phyloP scores from a whole-genome alignment of 306 rosid genomes.

The Albizia julibrissin region DNA sequence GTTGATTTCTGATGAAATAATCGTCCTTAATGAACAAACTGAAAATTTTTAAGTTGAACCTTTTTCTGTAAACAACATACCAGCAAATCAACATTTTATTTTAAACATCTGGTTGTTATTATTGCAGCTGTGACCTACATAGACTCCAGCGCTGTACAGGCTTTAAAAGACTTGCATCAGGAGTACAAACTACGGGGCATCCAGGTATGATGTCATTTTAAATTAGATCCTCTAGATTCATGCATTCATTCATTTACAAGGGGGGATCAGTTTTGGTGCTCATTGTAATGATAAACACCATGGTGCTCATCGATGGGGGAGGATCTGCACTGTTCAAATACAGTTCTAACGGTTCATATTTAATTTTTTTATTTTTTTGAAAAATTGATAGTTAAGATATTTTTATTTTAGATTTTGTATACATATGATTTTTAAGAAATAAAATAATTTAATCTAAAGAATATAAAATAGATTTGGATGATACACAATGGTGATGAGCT shows the following conservation, averaged over 20 bases:
- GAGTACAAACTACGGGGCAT: constrained; percentile 90
- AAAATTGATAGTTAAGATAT: no score
- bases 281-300: no score
- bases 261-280: neutral
- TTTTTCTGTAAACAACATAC: neutral
- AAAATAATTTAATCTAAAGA: no score
- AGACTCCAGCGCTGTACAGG: constrained; percentile 94
- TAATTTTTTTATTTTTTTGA: no score
- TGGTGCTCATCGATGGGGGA: no score
- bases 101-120: constrained; percentile 30
- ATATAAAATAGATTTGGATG: no score
- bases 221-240: neutral
- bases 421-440: no score
- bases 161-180: constrained; percentile 84
- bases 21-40: neutral
- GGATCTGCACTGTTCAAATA: no score
- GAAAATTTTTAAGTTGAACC: neutral
- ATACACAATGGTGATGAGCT: no score
- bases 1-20: neutral
- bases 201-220: constrained; percentile 49
- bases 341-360: no score
- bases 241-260: neutral
- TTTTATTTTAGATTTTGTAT: no score
- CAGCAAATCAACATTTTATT: neutral
- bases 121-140: constrained; percentile 91